Base-by-base conservation (phyloP, 2,329 filamentous ascomycete genomes). In the Fragosphaeria purpurea region DNA sequence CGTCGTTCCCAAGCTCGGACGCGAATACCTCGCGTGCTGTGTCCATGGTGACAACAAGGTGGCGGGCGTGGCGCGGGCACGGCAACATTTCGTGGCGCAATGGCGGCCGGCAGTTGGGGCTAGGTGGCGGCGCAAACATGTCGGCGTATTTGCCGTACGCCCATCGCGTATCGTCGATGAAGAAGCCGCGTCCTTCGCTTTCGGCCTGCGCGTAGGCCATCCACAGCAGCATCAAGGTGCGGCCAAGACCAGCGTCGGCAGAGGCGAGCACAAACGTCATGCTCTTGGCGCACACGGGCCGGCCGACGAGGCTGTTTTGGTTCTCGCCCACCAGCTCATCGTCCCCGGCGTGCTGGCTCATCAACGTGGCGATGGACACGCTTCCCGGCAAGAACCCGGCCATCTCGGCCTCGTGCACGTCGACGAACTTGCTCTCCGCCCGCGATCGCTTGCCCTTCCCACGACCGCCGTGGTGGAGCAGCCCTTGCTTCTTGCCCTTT, bases 151-250 rank as follows among this genome's bases (percentile, higher is more conserved):
- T 73, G 8, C 88, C 88, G 59, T 93, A 93, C 1, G 85, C 82
- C 83, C 89, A 95, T 57, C 83, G 76, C 6, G 84, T 80, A 65
- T 95, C 88, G 59, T 94, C 87, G 55, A 95, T 73, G 68, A 95
- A 94, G 66, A 95, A 94, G 1, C 80, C 74, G 31, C 88, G 74
- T 11, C 78, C 79, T 62, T 94, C 85, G 53, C 82, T 77, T 61
- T 83, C 74, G 2, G 88, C 87, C 49, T 94, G 68, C 4, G 86
- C 86, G 62, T 93, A 94, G 32, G 87, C 83, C 59, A 85, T 84
- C 88, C 88, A 95, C 50, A 95, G 63, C 61, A 83, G 77, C 76
- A 94, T 82, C 53, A 95, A 66, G 1, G 84, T 81, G 56, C 80
- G 82, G 6, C 88, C 88, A 8, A 95, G 71, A 3, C 88, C 88